phyloP scores from a whole-genome alignment of 495 filamentous ascomycete genomes.

The Penicillium roqueforti region DNA sequence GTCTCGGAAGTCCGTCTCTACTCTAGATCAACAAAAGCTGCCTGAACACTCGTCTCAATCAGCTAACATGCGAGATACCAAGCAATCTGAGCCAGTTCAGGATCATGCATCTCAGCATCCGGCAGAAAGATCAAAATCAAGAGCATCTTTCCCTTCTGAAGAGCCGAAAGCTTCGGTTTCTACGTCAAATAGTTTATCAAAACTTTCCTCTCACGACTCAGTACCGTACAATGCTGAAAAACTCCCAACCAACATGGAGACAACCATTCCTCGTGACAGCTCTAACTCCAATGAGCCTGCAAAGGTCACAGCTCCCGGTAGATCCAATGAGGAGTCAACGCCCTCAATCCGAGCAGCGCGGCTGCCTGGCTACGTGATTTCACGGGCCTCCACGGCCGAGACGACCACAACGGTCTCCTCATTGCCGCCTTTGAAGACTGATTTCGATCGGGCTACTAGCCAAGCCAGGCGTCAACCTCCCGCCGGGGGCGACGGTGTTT shows the following conservation, averaged over 20 bases:
- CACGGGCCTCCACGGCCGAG: conserved; percentile 35
- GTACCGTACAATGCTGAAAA: conserved; percentile 39
- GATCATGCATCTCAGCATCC: conserved; percentile 16
- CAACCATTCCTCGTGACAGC: conserved; percentile 32
- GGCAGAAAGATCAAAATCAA: conserved; percentile 33
- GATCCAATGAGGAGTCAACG: conserved; percentile 22
- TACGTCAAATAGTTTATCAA: conserved; percentile 32
- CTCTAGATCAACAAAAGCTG: conserved; percentile 25
- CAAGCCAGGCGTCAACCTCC: conserved; percentile 19
- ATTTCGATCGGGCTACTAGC: conserved; percentile 17
- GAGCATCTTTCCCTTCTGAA: conserved; percentile 38
- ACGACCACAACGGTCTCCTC: conserved; percentile 27
- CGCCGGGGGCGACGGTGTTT: conserved; percentile 24
- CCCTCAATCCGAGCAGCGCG: conserved; percentile 23
- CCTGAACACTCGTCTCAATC: conserved; percentile 23
- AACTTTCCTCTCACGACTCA: conserved; percentile 32
- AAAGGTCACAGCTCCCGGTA: conserved; percentile 18
- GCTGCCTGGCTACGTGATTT: conserved; percentile 33
- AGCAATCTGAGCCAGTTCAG: conserved; percentile 24
- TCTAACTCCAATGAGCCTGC: conserved; percentile 24
- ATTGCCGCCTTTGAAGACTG: conserved; percentile 33
- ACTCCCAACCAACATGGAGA: conserved; percentile 38
- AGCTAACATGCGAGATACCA: conserved; percentile 19
- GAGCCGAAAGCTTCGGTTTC: conserved; percentile 30
- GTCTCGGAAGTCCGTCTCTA: conserved; percentile 19